Evolutionary conservation across 163 green algal species (phyloP).

Genomic region (Coccomyxa subellipsoidea): DNA sequence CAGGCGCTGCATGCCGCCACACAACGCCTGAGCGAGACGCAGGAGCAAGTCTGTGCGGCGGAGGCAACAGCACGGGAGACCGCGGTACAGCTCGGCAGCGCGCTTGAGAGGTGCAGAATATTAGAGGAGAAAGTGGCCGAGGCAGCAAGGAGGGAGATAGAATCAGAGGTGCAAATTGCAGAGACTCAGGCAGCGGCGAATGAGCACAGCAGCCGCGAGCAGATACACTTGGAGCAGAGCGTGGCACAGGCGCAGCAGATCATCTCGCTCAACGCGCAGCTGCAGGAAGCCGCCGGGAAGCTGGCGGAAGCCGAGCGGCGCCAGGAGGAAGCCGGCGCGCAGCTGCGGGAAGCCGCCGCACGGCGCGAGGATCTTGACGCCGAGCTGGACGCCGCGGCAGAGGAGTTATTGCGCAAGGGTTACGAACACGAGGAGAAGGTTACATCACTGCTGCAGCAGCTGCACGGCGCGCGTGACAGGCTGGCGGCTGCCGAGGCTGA

Average conservation of each 20-base stretch:
- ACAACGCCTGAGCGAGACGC: neutral
- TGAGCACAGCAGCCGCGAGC: neutral
- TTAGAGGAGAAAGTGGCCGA: neutral
- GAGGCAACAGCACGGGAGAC: neutral
- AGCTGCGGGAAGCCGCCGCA: neutral
- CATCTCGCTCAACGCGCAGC: neutral
- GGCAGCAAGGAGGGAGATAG: neutral
- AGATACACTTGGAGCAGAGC: conserved; percentile 9
- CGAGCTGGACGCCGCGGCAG: neutral
- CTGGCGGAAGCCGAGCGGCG: neutral
- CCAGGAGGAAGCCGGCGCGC: neutral
- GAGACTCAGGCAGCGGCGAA: neutral
- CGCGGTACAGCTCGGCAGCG: neutral
- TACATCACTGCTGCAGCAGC: neutral
- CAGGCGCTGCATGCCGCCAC: neutral
- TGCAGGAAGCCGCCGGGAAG: neutral
- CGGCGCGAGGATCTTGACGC: neutral
- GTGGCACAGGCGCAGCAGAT: conserved; percentile 16
- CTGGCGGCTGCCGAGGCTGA: conserved; percentile 16
- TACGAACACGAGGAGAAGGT: conserved; percentile 6
- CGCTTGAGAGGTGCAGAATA: neutral
- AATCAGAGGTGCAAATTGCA: neutral
- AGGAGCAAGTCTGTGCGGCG: neutral
- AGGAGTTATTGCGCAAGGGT: neutral
- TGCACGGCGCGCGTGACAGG: conserved; percentile 1